Percentiles rank a stretch among this genome's conserved stretches.
Conservation (phyloP, 768 basidiomycete species). For the Pleurotus salmoneostramineus region DNA sequence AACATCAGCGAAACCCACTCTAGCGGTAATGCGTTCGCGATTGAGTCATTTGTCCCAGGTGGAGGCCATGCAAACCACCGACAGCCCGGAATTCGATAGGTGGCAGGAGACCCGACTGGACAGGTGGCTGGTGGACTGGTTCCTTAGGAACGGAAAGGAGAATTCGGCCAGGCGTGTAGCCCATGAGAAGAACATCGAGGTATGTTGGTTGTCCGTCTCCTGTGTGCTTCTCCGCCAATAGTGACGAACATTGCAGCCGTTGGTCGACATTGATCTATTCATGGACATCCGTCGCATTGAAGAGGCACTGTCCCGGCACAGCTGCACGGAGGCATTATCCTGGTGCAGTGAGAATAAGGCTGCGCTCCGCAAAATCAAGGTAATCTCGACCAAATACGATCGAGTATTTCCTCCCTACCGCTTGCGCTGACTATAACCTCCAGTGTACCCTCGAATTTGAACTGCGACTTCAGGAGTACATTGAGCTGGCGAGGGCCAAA, state of each 20-base stretch:
- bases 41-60: constrained; percentile 65
- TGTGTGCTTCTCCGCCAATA: not conserved
- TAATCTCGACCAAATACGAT: constrained; percentile 18
- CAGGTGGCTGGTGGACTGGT: constrained; percentile 93
- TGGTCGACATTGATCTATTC: constrained; percentile 91
- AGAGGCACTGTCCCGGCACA: constrained; percentile 65
- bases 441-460: constrained; percentile 97
- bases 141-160: constrained; percentile 73
- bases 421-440: constrained; percentile 4
- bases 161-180: constrained; percentile 76
- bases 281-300: constrained; percentile 87
- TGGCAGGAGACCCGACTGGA: constrained; percentile 83
- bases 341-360: constrained; percentile 98
- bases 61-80: constrained; percentile 50
- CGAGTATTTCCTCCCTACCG: not conserved
- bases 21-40: constrained; percentile 72
- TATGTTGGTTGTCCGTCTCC: constrained; percentile 18
- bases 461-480: constrained; percentile 92
- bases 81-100: constrained; percentile 55
- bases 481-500: constrained; percentile 76
- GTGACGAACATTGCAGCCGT: constrained; percentile 42
- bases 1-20: constrained; percentile 51
- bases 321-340: constrained; percentile 83
- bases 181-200: constrained; percentile 75
- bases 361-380: constrained; percentile 89